Base-by-base conservation (phyloP, 345 rosid genomes). In the Firmiana major region DNA sequence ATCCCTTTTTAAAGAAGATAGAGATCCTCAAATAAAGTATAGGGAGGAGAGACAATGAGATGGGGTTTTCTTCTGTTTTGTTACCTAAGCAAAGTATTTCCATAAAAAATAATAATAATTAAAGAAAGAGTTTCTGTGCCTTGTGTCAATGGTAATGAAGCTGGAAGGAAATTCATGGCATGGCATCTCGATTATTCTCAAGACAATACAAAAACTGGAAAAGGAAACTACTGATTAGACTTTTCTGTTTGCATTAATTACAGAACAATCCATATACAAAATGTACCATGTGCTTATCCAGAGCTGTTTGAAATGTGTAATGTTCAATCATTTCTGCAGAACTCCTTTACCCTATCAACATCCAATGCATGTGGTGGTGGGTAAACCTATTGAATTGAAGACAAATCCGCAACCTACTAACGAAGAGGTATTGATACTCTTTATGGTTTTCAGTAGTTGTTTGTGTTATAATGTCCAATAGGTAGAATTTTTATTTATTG, bases 301-400 rank as follows among this genome's bases (percentile, higher is more conserved):
- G 24, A 28, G 16, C 43, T 26, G 63, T 31, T 53, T 54, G 34
- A 42, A 66, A 62, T 64, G 58, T 53, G 42, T 48, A 53, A 75
- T n/a, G n/a, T n/a, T 9, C n/a, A 40, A 8, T 5, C 2, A 19
- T 51, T 64, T 73, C 77, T 77, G 55, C 90, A 95, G 99, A 79
- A 77, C 97, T 65, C 94, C 91, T 36, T 26, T 96, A 59, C 99
- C 99, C 9, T 88, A 49, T 81, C 89, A 73, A 69, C 90, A 78
- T 63, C 97, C 98, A 2, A 82, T 96, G 90, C 93, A 93, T 45
- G 90, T 96, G 13, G 97, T 92, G 75, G 90, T 93, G 9, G 98
- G 99, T 73, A 89, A 80, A 81, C 98, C 98, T 1, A 91, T 96
- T 42, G 95, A 91, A 75, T 79, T 90, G 57, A 83, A 88, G 88